Base-by-base conservation (phyloP, 1,284 basidiomycete genomes). In the Athelia sp. region DNA sequence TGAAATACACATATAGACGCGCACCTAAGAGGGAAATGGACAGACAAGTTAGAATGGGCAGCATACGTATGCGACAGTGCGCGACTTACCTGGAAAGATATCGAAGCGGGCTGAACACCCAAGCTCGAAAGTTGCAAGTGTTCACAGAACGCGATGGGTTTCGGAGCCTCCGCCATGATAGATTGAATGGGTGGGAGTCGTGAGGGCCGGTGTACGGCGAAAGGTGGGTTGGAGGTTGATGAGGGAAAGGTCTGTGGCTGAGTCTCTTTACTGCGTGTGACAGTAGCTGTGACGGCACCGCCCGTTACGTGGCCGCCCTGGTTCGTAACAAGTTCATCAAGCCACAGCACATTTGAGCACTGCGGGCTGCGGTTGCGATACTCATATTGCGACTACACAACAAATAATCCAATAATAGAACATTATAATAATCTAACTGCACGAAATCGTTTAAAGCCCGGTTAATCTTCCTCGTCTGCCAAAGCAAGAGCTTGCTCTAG, bases 41-140 rank as follows among this genome's bases (percentile, higher is more conserved):
- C 42, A 61, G 54, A 58, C 55, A 55, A 57, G 46, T 57, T 43
- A 35, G 50, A 51, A 59, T 29, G 26, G 26, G 13, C 26, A 13
- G 54, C 62, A 58, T 54, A 59, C 58, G 66, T 60, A 59, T 63
- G 42, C 51, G 32, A 51, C 64, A 59, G 62, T 63, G 63, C 63
- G 68, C 55, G 43, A 66, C 79, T 61, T 61, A 88, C 89, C 83
- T 98, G 94, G 75, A 99, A 99, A 32, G 93, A 94, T 66, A 99
- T 99, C 56, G 93, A 96, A 54, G 90, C 86, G 48, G 96, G 94
- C 70, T 98, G 93, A 58, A 99, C 82, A 59, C 95, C 96, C 58
- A 99, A 76, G 66, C 93, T 93, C 29, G 95, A 95, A 64, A 99
- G 89, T 77, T 99, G 92, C 29, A 92, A 72, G 64, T 91, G 89